phyloP scores from a whole-genome alignment of 2,329 filamentous ascomycete genomes.

The Diaporthe sp. region DNA sequence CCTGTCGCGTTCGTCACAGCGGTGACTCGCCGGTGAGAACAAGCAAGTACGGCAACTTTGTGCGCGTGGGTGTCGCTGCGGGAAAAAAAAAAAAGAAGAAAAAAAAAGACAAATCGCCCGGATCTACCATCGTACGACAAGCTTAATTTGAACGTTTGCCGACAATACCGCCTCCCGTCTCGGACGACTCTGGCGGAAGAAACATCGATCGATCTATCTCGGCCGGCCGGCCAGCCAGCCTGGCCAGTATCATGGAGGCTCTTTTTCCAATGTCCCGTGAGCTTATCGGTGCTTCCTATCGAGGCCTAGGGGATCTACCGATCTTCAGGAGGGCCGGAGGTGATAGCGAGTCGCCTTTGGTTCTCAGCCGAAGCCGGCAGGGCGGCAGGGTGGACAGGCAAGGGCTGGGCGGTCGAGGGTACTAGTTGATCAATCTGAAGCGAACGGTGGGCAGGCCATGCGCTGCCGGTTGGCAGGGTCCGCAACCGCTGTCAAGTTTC shows the following conservation, averaged over 20 bases:
- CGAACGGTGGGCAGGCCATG: constrained; percentile 12
- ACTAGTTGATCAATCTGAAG: constrained; percentile 25
- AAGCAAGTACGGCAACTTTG: background rate
- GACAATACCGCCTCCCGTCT: background rate
- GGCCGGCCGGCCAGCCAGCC: background rate
- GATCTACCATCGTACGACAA: background rate
- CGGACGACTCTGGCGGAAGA: constrained; percentile 8
- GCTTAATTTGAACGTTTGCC: constrained; percentile 8
- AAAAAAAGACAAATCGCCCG: background rate
- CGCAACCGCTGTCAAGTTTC: constrained; percentile 23
- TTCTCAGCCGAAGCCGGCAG: constrained; percentile 25
- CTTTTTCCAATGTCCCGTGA: constrained; percentile 2
- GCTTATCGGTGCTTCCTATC: constrained; percentile 19
- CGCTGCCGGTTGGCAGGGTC: constrained; percentile 2
- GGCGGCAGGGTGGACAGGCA: constrained; percentile 6
- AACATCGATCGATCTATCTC: constrained; percentile 21
- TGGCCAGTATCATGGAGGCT: constrained; percentile 15
- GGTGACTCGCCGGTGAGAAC: background rate
- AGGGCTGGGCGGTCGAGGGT: background rate
- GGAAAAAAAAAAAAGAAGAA: background rate
- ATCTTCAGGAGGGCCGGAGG: constrained; percentile 34
- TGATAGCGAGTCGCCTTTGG: constrained; percentile 19
- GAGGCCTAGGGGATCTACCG: constrained; percentile 33
- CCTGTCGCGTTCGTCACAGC: background rate
- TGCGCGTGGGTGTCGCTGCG: background rate